Percentiles rank a stretch among this genome's conserved stretches.
phyloP scores from a whole-genome alignment of 1,139 yeast genomes.

The Saccharomyces pastorianus region DNA sequence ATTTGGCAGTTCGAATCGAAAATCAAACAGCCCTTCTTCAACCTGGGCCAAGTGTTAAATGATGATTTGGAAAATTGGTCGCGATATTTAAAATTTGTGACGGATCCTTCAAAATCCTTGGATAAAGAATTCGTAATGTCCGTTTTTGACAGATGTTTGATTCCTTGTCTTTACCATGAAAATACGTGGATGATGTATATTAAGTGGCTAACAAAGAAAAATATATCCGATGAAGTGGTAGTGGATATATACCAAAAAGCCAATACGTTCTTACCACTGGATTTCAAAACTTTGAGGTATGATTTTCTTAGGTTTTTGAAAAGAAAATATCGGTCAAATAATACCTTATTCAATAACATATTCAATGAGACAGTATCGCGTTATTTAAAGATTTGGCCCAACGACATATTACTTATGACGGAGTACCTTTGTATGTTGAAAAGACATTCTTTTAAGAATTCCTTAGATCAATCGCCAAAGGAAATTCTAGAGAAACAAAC shows the following conservation, averaged over 20 bases:
- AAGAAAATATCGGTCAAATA: constrained; percentile 8
- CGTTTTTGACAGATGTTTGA: constrained; percentile 53
- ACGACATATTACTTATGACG: constrained; percentile 12
- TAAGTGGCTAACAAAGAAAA: constrained; percentile 34
- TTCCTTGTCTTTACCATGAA: constrained; percentile 48
- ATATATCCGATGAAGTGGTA: constrained; percentile 1
- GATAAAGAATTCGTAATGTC: constrained; percentile 24
- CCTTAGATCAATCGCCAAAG: constrained; percentile 17
- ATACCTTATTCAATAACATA: constrained; percentile 10
- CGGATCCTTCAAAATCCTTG: constrained; percentile 8
- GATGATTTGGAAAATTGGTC: constrained; percentile 43
- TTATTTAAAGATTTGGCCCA: constrained; percentile 15
- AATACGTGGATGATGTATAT: constrained; percentile 53
- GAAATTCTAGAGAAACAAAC: constrained; percentile 20
- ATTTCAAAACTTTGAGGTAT: constrained; percentile 13
- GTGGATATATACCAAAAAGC: constrained; percentile 20
- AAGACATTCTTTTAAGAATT: constrained; percentile 18
- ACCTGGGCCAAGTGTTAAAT: constrained; percentile 32
- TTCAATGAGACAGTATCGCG: constrained; percentile 12
- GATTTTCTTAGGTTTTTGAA: constrained; percentile 16
- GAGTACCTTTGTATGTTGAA: constrained; percentile 19
- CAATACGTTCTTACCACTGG: constrained; percentile 13
- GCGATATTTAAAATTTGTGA: constrained; percentile 42
- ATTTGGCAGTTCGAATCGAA: constrained; percentile 58
- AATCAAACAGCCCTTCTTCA: constrained; percentile 40